These are phyloP conservation scores for Fomitopsis serialis DNA, from an alignment of 768 basidiomycete genomes.

Conservation along the genomic window DNA sequence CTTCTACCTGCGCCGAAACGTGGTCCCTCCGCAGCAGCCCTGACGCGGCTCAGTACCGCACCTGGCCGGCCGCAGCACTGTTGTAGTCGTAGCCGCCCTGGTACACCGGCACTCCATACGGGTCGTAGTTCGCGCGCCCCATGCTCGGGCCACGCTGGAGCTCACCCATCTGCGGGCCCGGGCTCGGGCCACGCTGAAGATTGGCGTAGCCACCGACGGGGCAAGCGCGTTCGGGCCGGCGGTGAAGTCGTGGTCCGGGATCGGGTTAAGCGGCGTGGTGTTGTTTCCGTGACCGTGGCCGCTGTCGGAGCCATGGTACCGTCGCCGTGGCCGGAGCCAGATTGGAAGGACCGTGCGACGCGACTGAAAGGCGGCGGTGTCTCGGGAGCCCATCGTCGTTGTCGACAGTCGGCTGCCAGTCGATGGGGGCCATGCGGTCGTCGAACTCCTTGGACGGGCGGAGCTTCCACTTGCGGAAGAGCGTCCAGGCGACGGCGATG, in stretches of 20 bases:
- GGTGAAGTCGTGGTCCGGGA: slow-evolving; percentile 78
- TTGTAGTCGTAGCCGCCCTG: slow-evolving; percentile 35
- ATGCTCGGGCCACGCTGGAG: slow-evolving; percentile 43
- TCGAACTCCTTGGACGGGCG: slow-evolving; percentile 76
- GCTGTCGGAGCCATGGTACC: slow-evolving; percentile 27
- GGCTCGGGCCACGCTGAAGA: slow-evolving; percentile 69
- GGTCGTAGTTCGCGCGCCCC: slow-evolving; percentile 44
- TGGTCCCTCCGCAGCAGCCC: neutral
- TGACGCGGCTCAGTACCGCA: slow-evolving; percentile 1
- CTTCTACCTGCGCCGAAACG: neutral
- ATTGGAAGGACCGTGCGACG: slow-evolving; percentile 64
- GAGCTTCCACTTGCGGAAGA: slow-evolving; percentile 92
- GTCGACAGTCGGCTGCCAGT: slow-evolving; percentile 70
- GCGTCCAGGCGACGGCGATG: slow-evolving; percentile 74
- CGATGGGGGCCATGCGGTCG: slow-evolving; percentile 80
- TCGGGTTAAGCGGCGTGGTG: slow-evolving; percentile 30
- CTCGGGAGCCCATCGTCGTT: slow-evolving; percentile 42
- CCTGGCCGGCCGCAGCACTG: neutral
- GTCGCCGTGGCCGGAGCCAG: slow-evolving; percentile 32
- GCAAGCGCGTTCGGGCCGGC: slow-evolving; percentile 51
- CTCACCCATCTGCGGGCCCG: slow-evolving; percentile 61
- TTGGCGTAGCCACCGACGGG: slow-evolving; percentile 81
- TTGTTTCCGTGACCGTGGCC: slow-evolving; percentile 19
- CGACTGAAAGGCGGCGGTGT: slow-evolving; percentile 49
- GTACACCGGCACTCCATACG: slow-evolving; percentile 53